Evolutionary conservation across 116 monocot genomes (phyloP).

Genomic region (Posidonia oceanica): DNA sequence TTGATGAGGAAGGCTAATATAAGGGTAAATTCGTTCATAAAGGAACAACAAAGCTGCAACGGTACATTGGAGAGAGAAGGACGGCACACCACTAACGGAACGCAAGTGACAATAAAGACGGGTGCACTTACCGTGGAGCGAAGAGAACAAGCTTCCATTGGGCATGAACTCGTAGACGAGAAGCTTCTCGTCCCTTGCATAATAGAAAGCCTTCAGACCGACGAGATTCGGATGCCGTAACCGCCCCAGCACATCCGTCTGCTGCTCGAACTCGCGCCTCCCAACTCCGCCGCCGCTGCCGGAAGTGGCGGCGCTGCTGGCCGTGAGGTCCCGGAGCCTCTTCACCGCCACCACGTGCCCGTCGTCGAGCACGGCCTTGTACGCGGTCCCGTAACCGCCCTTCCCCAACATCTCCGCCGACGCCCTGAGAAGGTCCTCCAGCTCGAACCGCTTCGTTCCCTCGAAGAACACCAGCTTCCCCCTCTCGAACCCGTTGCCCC

Average conservation of each 20-base stretch:
- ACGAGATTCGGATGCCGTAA: slow-evolving; percentile 66
- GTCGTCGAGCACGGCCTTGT: slow-evolving; percentile 78
- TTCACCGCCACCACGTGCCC: slow-evolving; percentile 72
- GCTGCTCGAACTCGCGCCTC: slow-evolving; percentile 63
- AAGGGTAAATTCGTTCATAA: no score
- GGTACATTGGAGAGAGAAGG: no score
- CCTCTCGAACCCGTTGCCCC: slow-evolving; percentile 33
- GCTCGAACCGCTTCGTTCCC: slow-evolving; percentile 53
- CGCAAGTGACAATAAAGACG: no score
- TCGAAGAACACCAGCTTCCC: slow-evolving; percentile 75
- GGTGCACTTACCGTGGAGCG: slow-evolving; percentile 59
- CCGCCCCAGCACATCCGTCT: slow-evolving; percentile 52
- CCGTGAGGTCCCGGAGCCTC: slow-evolving; percentile 31
- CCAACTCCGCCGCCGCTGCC: slow-evolving; percentile 10
- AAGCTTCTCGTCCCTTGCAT: slow-evolving; percentile 81
- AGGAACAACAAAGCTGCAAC: no score
- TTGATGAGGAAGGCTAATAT: no score
- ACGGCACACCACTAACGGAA: no score
- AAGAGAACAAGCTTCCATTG: slow-evolving; percentile 66
- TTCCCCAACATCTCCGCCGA: slow-evolving; percentile 89
- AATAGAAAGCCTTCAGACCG: slow-evolving; percentile 65
- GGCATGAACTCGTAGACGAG: slow-evolving; percentile 92
- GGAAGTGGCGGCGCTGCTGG: background rate
- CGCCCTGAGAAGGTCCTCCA: slow-evolving; percentile 73
- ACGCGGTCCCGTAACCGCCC: slow-evolving; percentile 79